Percentiles rank a stretch among this genome's conserved stretches.
phyloP scores from a whole-genome alignment of 148 eudicot genomes.

The Polygonum maritimum region DNA sequence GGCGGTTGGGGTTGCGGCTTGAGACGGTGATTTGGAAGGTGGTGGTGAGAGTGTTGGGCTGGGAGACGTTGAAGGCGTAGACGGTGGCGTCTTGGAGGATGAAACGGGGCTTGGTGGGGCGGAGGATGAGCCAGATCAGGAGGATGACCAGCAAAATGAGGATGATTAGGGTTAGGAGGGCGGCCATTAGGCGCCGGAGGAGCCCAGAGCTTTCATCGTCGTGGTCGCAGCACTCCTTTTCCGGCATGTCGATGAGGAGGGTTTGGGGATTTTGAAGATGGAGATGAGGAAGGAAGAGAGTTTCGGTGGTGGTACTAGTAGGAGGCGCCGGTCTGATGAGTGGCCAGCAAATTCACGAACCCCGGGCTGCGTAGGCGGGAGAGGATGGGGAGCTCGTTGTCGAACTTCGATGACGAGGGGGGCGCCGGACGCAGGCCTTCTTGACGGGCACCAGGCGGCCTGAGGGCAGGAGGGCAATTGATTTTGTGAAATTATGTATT shows the following conservation, averaged over 20 bases:
- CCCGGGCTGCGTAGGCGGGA: constrained; percentile 58
- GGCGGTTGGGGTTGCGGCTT: constrained; percentile 36
- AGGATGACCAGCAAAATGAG: constrained; percentile 19
- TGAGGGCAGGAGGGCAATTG: constrained; percentile 27
- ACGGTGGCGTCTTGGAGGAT: constrained; percentile 30
- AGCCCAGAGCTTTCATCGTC: background rate
- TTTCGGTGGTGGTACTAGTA: no score
- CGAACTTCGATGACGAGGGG: constrained; percentile 32
- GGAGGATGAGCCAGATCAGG: constrained; percentile 22
- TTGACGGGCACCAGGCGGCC: constrained; percentile 80
- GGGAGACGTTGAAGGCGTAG: constrained; percentile 25
- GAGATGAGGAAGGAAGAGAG: no score
- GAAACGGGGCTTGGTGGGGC: constrained; percentile 23
- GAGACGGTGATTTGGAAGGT: constrained; percentile 38
- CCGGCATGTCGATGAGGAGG: background rate
- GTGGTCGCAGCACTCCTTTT: constrained; percentile 20
- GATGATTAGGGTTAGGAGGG: constrained; percentile 13
- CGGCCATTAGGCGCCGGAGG: constrained; percentile 12
- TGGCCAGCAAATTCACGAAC: constrained; percentile 70
- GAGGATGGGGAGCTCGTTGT: constrained; percentile 72
- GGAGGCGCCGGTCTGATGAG: constrained; percentile 35
- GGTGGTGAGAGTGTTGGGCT: constrained; percentile 23
- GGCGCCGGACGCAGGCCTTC: constrained; percentile 36
- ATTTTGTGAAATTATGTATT: no score
- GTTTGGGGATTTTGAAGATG: background rate